Evolutionary conservation across 352 stramenopile species (phyloP).

Genomic region (Globisporangium solare): DNA sequence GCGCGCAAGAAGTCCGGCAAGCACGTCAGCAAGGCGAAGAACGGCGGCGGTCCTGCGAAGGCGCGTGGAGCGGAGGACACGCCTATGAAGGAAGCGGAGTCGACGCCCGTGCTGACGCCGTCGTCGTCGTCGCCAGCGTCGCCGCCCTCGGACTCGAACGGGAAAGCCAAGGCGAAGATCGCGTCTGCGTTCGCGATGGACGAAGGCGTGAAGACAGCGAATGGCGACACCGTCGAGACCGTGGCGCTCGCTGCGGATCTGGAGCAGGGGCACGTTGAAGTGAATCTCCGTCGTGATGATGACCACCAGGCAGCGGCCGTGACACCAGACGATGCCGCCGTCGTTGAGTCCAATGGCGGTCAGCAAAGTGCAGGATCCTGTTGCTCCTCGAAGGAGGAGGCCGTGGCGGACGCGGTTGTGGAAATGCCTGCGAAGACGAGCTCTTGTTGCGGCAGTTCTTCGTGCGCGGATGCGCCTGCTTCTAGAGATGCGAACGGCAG

Average conservation of each 20-base stretch:
- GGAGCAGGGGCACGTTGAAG: not conserved
- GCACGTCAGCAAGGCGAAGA: slow-evolving; percentile 4
- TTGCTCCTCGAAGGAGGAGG: not conserved
- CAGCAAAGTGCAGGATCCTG: not conserved
- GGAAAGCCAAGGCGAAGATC: not conserved
- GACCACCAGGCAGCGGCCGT: too few species aligned
- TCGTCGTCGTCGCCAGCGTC: slow-evolving; percentile 15
- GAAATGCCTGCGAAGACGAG: not conserved
- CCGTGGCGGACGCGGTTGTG: too few species aligned
- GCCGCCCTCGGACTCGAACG: slow-evolving; percentile 11
- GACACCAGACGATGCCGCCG: not conserved
- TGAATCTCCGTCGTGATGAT: not conserved
- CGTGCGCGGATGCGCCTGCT: not conserved
- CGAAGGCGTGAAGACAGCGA: slow-evolving; percentile 1
- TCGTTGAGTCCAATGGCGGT: not conserved
- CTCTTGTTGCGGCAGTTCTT: not conserved
- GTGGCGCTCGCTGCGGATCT: not conserved
- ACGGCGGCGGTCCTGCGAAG: not conserved
- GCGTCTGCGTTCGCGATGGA: not conserved
- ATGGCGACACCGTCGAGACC: not conserved
- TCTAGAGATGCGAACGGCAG: too few species aligned
- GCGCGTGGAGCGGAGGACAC: not conserved
- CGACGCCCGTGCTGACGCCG: slow-evolving; percentile 16
- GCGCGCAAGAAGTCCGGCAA: slow-evolving; percentile 17
- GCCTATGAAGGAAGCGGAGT: not conserved